Percentiles rank a stretch among this genome's conserved stretches.
Evolutionary conservation across 1,284 basidiomycete genomes (phyloP).

Genomic region (Papiliotrema laurentii): DNA sequence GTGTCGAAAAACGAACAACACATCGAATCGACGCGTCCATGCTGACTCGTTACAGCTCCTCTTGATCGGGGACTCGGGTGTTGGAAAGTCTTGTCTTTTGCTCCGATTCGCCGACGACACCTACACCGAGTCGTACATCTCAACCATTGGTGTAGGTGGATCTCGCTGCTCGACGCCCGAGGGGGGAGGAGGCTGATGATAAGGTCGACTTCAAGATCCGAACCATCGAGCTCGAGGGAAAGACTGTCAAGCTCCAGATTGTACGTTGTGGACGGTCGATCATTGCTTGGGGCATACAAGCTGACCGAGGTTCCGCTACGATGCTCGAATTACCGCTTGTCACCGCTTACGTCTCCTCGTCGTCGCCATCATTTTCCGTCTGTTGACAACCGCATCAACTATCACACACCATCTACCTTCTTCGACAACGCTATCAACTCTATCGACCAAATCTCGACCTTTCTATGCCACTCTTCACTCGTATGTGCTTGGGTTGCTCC

Average conservation of each 20-base stretch:
- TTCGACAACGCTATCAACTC: too few relatives aligned
- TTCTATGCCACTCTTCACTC: background rate
- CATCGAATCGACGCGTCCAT: background rate
- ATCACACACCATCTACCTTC: too few relatives aligned
- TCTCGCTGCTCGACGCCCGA: background rate
- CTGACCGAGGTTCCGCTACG: slow-evolving; percentile 15
- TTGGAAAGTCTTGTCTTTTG: slow-evolving; percentile 95
- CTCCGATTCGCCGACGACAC: slow-evolving; percentile 99
- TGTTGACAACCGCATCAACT: too few relatives aligned
- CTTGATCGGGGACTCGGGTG: slow-evolving; percentile 76
- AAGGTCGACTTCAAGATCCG: slow-evolving; percentile 97
- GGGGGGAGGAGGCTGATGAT: background rate
- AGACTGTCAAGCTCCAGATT: slow-evolving; percentile 99
- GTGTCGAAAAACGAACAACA: too few relatives aligned
- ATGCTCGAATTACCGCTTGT: background rate
- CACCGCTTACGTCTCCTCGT: too few relatives aligned
- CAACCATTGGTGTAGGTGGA: slow-evolving; percentile 78
- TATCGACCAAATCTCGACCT: too few relatives aligned
- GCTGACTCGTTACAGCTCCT: slow-evolving; percentile 56
- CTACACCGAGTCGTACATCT: slow-evolving; percentile 98
- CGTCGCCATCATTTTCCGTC: too few relatives aligned
- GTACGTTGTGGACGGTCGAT: too few relatives aligned
- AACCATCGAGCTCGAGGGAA: slow-evolving; percentile 98
- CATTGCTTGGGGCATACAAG: too few relatives aligned
- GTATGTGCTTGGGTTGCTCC: background rate